Base-by-base conservation (phyloP, 768 basidiomycete genomes). In the Boletus barrowsii region DNA sequence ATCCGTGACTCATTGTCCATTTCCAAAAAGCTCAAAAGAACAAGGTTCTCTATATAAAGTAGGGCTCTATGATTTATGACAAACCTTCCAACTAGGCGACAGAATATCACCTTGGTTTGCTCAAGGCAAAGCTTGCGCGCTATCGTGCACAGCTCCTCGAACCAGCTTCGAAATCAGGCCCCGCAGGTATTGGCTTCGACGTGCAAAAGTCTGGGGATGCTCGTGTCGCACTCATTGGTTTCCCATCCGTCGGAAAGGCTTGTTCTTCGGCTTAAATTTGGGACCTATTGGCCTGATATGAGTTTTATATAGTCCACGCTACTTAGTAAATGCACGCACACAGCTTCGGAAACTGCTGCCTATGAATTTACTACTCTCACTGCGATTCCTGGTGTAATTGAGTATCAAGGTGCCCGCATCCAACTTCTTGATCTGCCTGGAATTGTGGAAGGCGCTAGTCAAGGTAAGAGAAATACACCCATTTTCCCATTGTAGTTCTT, bases 351-450 rank as follows among this genome's bases (percentile, higher is more conserved):
- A 64, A 75, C 89, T 0, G 97, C 95, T 14, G 90, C 93, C 11
- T 98, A 97, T 66, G 95, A 98, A 69, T 98, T 97, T 72, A 97
- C 94, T 3, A 96, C 92, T 4, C 80, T 96, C 32, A 91, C 90
- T 10, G 96, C 97, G 10, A 98, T 99, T 56, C 96, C 97, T 35
- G 97, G 97, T 46, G 97, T 98, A 4, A 83, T 98, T 17, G 95
- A 98, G 65, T 90, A 98, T 69, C 86, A 96, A 69, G 97, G 97
- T 29, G 87, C 88, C 3, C 81, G 92, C 41, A 94, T 98, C 53
- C 97, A 99, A 68, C 80, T 98, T 42, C 81, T 98, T 15, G 95
- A 98, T 82, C 75, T 98, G 32, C 95, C 95, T 3, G 95, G 95
- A 71, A 98, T 98, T 61, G 93, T 98, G 9, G 92, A 94, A 72